Conservation (phyloP, 225 moss, liverwort and hornwort genomes). For the Pseudoscleropodium purum region DNA sequence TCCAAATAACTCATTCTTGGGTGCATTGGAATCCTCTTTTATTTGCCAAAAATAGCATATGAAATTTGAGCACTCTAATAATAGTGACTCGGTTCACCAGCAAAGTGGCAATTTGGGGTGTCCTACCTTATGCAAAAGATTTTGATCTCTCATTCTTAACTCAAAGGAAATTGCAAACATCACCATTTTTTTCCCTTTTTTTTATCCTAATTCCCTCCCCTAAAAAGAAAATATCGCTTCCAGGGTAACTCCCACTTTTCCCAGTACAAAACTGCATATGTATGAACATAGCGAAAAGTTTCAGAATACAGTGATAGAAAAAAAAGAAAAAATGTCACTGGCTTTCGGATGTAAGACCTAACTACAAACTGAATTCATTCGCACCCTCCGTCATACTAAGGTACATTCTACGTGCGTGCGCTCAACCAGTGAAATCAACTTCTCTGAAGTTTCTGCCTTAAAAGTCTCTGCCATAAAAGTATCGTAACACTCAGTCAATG, state of each 20-base stretch:
- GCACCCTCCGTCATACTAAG: neutral
- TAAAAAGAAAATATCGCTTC: neutral
- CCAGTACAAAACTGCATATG: constrained; percentile 9
- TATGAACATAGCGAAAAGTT: constrained; percentile 22
- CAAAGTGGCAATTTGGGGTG: neutral
- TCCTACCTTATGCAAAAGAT: neutral
- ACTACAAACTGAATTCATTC: constrained; percentile 6
- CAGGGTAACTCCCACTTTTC: neutral
- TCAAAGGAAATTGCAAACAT: neutral
- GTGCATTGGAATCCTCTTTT: neutral
- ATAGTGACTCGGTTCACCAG: neutral
- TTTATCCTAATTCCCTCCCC: neutral
- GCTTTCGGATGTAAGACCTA: constrained; percentile 12
- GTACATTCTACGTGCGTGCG: neutral
- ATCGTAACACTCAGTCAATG: neutral
- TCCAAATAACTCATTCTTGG: neutral
- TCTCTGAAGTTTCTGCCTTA: neutral
- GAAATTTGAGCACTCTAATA: neutral
- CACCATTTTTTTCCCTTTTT: neutral
- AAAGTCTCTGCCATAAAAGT: neutral
- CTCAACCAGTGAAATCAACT: neutral
- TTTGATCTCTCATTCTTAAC: neutral
- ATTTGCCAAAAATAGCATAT: neutral
- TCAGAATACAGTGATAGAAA: constrained; percentile 15
- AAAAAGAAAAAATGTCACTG: constrained; percentile 9